Percentiles rank a stretch among this genome's conserved stretches.
Evolutionary conservation across 1,284 basidiomycete species (phyloP).

Genomic region (Naganishia albida): DNA sequence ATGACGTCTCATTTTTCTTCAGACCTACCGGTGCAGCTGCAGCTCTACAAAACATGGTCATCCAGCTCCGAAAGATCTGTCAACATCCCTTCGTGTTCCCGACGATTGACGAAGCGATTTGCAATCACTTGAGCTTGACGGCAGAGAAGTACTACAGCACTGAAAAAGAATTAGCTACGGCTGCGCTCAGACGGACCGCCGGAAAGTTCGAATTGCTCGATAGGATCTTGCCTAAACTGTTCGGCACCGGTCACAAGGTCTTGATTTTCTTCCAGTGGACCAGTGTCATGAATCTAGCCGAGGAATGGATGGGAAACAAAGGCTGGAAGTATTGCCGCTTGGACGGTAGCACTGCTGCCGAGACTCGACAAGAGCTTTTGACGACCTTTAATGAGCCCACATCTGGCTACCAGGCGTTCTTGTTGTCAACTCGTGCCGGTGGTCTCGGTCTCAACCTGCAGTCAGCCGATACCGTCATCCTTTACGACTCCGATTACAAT

Average conservation of each 20-base stretch:
- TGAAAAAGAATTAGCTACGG: constrained; percentile 46
- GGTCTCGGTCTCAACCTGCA: constrained; percentile 97
- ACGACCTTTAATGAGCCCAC: constrained; percentile 87
- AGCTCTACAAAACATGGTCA: constrained; percentile 87
- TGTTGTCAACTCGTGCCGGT: constrained; percentile 93
- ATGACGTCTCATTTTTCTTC: no score
- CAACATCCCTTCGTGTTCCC: constrained; percentile 97
- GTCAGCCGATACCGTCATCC: constrained; percentile 98
- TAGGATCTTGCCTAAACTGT: constrained; percentile 92
- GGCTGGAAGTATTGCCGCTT: constrained; percentile 89
- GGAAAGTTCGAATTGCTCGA: constrained; percentile 97
- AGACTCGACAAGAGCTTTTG: constrained; percentile 90
- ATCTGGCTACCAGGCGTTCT: constrained; percentile 91
- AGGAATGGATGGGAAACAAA: constrained; percentile 92
- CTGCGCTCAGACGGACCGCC: constrained; percentile 71
- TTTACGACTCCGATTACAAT: constrained; percentile 80
- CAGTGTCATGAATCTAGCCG: constrained; percentile 99
- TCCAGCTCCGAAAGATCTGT: constrained; percentile 99
- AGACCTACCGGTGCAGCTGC: constrained; percentile 10
- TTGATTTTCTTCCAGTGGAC: constrained; percentile 99
- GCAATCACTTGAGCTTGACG: constrained; percentile 8
- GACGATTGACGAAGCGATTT: constrained; percentile 85
- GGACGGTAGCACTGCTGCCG: constrained; percentile 97
- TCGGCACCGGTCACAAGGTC: constrained; percentile 86
- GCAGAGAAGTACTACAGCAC: not conserved